Percentiles rank a stretch among this genome's conserved stretches.
phyloP scores from a whole-genome alignment of 768 basidiomycete genomes.

The Paxillus rubicundulus region DNA sequence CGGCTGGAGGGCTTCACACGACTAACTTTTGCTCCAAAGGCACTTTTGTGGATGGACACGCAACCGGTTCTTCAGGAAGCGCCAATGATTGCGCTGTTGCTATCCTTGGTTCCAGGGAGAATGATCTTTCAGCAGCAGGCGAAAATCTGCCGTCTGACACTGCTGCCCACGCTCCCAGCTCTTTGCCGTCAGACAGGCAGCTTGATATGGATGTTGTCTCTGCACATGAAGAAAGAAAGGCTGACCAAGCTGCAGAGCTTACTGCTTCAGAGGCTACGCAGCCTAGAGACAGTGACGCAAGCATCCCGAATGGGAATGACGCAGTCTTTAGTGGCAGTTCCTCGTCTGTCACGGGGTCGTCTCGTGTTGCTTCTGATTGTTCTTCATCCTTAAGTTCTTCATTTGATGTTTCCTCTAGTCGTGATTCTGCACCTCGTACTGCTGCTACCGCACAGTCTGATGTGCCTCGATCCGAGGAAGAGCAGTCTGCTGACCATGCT shows the following conservation, averaged over 20 bases:
- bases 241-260: constrained; percentile 11
- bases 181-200: constrained; percentile 18
- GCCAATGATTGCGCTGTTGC: constrained; percentile 12
- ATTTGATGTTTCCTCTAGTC: constrained; percentile 48
- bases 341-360: constrained; percentile 28
- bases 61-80: constrained; percentile 32
- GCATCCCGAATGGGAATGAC: constrained; percentile 20
- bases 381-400: constrained; percentile 33
- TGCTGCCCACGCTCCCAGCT: constrained; percentile 11
- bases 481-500: constrained; percentile 47
- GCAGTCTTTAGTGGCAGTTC: constrained; percentile 11
- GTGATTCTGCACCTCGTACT: constrained; percentile 34
- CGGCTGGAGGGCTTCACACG: constrained; percentile 45
- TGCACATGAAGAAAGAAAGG: constrained; percentile 17
- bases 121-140: constrained; percentile 17
- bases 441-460: constrained; percentile 29
- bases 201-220: constrained; percentile 19
- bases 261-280: constrained; percentile 21
- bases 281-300: constrained; percentile 12
- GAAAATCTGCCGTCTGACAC: constrained; percentile 26
- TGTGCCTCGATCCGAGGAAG: constrained; percentile 39
- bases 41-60: constrained; percentile 38
- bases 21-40: constrained; percentile 54
- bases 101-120: constrained; percentile 15
- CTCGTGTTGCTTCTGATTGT: constrained; percentile 32